Evolutionary conservation across 2,329 filamentous ascomycete species (phyloP), one percentile per base, ranked within the genome.

Genomic region (Fusarium sacchari): DNA sequence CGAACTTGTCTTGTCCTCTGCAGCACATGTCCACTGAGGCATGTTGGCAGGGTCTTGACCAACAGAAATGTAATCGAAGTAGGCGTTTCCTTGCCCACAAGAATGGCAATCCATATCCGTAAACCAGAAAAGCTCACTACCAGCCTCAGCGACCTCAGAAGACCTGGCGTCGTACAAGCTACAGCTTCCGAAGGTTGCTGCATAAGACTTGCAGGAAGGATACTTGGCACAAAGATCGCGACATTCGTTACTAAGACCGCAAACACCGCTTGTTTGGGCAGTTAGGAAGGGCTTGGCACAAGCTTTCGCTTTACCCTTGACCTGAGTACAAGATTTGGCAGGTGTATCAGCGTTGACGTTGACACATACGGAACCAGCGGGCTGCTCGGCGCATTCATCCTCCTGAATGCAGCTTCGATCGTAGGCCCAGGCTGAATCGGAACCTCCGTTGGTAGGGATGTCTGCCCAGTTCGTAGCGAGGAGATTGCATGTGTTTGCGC

Each of bases 151-250:
- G 15, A 74, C 60, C 36, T 76, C 61, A 14, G 73, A 72, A 1
- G 74, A 60, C 3, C 64, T 61, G 3, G 64, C 71, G 3, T 73
- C 14, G 15, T 72, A 76, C 3, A 76, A 32, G 2, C 58, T 72
- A n/a, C 73, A 76, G 26, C 71, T 71, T 0, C 64, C 63, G 43
- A 63, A 72, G 3, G 72, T 70, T 28, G 69, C 61, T 3, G 62
- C 67, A 46, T 73, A 76, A n/a, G 74, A 76, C 49, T 76, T 76
- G 40, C 74, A 76, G 3, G 62, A 72, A 2, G 74, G 67, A 13
- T 76, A 64, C 42, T 71, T 60, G 28, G 74, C 74, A 18, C 74
- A 76, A 13, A 76, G 46, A 24, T 76, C 74, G 18, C 74, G 72
- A 4, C 74, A 76, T 49, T 76, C 60, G 20, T 63, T 73, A 20